Conservation (phyloP, 2,329 filamentous ascomycete species). For the Pseudogymnoascus sp. region DNA sequence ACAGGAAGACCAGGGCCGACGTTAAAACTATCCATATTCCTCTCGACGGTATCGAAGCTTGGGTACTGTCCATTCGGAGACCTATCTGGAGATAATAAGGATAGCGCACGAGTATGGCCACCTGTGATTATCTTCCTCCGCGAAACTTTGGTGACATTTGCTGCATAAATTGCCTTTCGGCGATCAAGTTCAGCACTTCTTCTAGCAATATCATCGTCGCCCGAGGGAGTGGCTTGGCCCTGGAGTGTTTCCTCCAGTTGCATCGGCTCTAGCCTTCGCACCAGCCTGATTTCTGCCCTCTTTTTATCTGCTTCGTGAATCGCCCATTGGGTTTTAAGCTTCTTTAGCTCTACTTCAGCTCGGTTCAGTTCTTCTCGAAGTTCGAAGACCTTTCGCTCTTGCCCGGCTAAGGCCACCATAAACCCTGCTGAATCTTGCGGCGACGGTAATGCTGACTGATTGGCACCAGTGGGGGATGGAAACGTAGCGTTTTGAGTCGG, state of each 20-base stretch:
- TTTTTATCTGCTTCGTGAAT: slow-evolving; percentile 69
- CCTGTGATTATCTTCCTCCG: slow-evolving; percentile 60
- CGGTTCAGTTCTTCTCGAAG: slow-evolving; percentile 79
- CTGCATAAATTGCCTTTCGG: slow-evolving; percentile 55
- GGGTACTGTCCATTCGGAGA: slow-evolving; percentile 19
- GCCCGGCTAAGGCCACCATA: slow-evolving; percentile 81
- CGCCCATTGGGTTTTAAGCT: slow-evolving; percentile 77
- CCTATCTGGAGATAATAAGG: slow-evolving; percentile 61
- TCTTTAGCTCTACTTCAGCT: slow-evolving; percentile 67
- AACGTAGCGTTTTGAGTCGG: slow-evolving; percentile 26
- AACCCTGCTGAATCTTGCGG: slow-evolving; percentile 38
- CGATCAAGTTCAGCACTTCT: slow-evolving; percentile 58
- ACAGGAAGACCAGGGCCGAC: neutral
- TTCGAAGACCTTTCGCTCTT: slow-evolving; percentile 85
- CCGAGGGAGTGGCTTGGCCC: slow-evolving; percentile 15
- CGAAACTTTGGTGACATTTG: slow-evolving; percentile 36
- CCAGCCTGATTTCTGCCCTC: slow-evolving; percentile 53
- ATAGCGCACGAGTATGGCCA: slow-evolving; percentile 57
- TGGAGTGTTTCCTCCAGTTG: slow-evolving; percentile 27
- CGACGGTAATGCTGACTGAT: slow-evolving; percentile 19
- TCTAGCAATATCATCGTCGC: slow-evolving; percentile 13
- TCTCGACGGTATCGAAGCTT: neutral
- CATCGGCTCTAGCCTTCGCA: slow-evolving; percentile 50
- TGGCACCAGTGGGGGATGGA: slow-evolving; percentile 20
- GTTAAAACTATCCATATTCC: neutral